Evolutionary conservation across 345 rosid genomes (phyloP), one percentile per base, ranked within the genome.

Genomic region (Populus pruinosa): DNA sequence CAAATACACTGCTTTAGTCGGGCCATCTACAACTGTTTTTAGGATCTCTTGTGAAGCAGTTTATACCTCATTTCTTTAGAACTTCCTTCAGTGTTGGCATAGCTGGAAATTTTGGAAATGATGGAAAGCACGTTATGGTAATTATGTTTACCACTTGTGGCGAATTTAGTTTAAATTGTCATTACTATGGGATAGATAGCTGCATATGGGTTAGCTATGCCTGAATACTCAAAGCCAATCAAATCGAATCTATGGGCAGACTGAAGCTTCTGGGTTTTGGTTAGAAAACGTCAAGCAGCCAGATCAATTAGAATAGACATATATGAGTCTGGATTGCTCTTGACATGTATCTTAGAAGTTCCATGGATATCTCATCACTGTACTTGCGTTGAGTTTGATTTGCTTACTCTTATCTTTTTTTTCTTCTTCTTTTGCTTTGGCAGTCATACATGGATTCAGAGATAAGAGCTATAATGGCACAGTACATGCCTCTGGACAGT

Each of bases 361-460:
- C 9, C 20, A 33, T 39, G 29, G 27, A 39, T 65, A 36, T n/a
- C 13, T 36, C 31, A 72, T 20, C 10, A 1, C 6, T 71, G 35
- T 17, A 21, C 63, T 36, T 67, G 20, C 2, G 16, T 11, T 20
- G 13, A 47, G 21, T 31, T 36, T 44, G 25, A 27, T 38, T 12
- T 0, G 10, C 2, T 8, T 25, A 6, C 20, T 13, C 11, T 27
- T 18, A 5, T 25, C 4, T 21, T 61, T 44, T 61, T 44, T 27
- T 21, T 29, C 33, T 43, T 47, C 3, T 38, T 69, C 2, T 8
- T 14, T 21, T 39, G 39, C 72, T 71, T 63, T 71, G 78, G 82
- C 94, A 95, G 99, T 88, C 86, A 29, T 93, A 95, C 91, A 95
- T 95, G 99, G 98, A 95, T 84, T 93, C 98, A 2, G 99, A 95